These are phyloP conservation scores for Pharus latifolius DNA, from an alignment of 176 grass and related monocot species.

Conservation along the genomic window DNA sequence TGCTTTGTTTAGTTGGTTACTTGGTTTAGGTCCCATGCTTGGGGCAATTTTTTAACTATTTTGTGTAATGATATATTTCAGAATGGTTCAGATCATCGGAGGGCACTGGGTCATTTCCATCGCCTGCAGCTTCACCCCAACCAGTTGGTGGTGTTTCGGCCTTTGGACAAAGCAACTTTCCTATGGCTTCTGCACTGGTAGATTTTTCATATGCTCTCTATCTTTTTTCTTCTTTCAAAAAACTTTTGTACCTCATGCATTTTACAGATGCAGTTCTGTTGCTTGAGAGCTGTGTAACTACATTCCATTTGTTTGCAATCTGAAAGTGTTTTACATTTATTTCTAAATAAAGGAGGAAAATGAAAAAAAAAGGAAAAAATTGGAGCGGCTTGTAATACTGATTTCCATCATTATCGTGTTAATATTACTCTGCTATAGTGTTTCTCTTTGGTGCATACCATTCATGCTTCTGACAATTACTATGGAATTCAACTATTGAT, in stretches of 20 bases:
- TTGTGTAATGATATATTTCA: slow-evolving; percentile 33
- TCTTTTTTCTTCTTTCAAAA: slow-evolving; percentile 2
- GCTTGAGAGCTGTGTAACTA: no score
- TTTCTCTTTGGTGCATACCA: background rate
- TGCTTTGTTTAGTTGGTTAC: slow-evolving; percentile 11
- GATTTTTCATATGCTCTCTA: slow-evolving; percentile 15
- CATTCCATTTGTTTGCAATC: no score
- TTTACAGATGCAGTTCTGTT: background rate
- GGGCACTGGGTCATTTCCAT: slow-evolving; percentile 54
- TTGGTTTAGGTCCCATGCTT: background rate
- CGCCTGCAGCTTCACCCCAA: slow-evolving; percentile 67
- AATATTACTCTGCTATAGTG: background rate
- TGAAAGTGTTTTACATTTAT: background rate
- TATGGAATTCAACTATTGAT: background rate
- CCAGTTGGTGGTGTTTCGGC: slow-evolving; percentile 34
- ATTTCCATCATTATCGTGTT: background rate
- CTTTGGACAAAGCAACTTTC: slow-evolving; percentile 62
- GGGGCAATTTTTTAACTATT: slow-evolving; percentile 9
- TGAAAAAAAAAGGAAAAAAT: background rate
- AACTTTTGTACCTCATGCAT: background rate
- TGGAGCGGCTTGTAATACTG: no score
- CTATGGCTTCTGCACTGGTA: slow-evolving; percentile 57
- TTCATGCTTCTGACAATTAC: background rate
- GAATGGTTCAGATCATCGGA: slow-evolving; percentile 78
- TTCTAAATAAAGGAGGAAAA: background rate